These are phyloP conservation scores for Lactifluus echinatus DNA, from an alignment of 768 basidiomycete species.

Conservation along the genomic window DNA sequence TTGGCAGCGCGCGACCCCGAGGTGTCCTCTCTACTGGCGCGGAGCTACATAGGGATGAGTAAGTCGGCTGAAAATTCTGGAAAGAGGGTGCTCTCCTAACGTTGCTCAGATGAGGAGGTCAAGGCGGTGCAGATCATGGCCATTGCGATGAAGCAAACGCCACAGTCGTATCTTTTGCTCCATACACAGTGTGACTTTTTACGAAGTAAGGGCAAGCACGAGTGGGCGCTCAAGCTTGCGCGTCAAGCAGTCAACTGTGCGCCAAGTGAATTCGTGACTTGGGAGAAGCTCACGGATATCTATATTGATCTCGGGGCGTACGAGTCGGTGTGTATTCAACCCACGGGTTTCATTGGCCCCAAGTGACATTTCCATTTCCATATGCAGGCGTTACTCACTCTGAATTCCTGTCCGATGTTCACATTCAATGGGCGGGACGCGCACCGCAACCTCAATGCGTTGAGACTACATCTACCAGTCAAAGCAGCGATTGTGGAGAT, in stretches of 20 bases:
- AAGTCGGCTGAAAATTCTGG: conserved; percentile 29
- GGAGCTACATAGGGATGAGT: conserved; percentile 97
- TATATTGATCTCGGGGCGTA: conserved; percentile 87
- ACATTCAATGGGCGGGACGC: conserved; percentile 95
- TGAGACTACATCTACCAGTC: conserved; percentile 78
- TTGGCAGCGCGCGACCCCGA: conserved; percentile 80
- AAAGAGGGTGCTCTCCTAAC: not conserved
- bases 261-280: conserved; percentile 96
- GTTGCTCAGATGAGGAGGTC: conserved; percentile 81
- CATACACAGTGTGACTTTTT: conserved; percentile 95
- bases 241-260: conserved; percentile 96
- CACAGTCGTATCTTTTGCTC: conserved; percentile 88
- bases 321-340: conserved; percentile 43
- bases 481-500: conserved; percentile 83
- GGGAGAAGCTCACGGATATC: conserved; percentile 94
- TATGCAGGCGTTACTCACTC: conserved; percentile 66
- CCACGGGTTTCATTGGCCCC: not conserved
- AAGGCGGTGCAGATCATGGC: conserved; percentile 95
- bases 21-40: conserved; percentile 77
- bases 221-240: conserved; percentile 89
- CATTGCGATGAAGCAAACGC: conserved; percentile 70
- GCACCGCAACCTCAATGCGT: conserved; percentile 74
- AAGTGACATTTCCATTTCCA: not conserved
- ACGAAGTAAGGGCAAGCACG: conserved; percentile 70
- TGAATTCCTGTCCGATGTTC: conserved; percentile 99